Conservation (phyloP, 2,329 filamentous ascomycete species). For the Penicillium sp. region DNA sequence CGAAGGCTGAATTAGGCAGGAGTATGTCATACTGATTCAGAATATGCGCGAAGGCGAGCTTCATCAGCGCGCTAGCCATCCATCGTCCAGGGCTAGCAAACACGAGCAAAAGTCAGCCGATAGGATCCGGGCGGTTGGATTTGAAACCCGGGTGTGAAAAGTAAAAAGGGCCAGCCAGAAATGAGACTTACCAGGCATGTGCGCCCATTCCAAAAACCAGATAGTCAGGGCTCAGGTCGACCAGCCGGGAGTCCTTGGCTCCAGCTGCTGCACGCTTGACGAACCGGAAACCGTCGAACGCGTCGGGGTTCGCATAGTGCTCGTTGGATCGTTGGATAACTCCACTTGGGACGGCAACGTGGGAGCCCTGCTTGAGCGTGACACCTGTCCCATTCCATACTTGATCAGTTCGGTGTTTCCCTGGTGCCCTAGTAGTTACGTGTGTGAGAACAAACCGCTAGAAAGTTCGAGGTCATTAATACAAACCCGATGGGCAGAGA, state of each 20-base stretch:
- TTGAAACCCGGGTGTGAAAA: conserved; percentile 11
- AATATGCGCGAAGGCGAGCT: conserved; percentile 18
- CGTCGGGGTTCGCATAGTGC: conserved; percentile 15
- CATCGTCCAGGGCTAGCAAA: conserved; percentile 22
- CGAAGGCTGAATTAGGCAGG: conserved; percentile 7
- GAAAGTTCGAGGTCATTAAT: conserved; percentile 14
- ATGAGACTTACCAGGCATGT: conserved; percentile 20
- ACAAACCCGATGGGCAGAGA: conserved; percentile 24
- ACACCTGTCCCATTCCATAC: conserved; percentile 9
- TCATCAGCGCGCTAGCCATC: conserved; percentile 24
- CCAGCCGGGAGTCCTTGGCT: conserved; percentile 10
- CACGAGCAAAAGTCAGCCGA: conserved; percentile 14
- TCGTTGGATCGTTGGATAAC: conserved; percentile 17
- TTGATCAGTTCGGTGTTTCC: neutral
- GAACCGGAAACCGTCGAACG: conserved; percentile 23
- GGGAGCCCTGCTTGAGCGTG: conserved; percentile 21
- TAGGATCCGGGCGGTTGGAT: conserved; percentile 7
- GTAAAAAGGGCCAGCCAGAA: neutral
- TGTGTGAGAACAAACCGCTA: conserved; percentile 14
- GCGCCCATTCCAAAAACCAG: conserved; percentile 25
- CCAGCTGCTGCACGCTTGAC: conserved; percentile 17
- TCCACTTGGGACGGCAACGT: conserved; percentile 20
- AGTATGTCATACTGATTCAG: conserved; percentile 16
- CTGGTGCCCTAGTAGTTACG: neutral
- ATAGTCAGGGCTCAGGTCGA: conserved; percentile 25